Evolutionary conservation across 495 filamentous ascomycete genomes (phyloP), one percentile per base, ranked within the genome.

Genomic region (Hyaloscypha finlandica): DNA sequence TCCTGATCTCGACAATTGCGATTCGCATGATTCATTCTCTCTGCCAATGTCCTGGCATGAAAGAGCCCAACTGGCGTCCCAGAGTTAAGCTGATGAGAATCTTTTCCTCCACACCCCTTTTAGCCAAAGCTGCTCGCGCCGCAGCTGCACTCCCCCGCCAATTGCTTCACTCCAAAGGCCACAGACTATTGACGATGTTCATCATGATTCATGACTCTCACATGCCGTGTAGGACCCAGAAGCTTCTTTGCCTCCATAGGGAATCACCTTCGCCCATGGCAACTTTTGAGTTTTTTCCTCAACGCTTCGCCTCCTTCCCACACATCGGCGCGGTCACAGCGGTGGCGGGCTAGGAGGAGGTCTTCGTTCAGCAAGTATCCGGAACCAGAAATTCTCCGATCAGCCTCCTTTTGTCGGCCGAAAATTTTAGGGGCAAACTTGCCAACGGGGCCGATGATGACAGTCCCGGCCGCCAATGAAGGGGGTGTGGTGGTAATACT

Each of bases 331-430:
- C 25, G 25, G 30, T 6, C 53, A 29, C 53, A 56, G 20, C 22
- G 19, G 22, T 56, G 22, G 30, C 22, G 53, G 30, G 8, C 30
- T 32, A 8, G 35, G 35, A 8, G 35, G 35, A 37, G 35, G 35
- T 8, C 35, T 37, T 37, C 12, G 35, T 48, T 19, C 11, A 48
- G 42, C 9, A 19, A 12, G 53, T 56, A 11, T 20, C 29, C 56
- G 30, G 6, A 12, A 11, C 20, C 12, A 48, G 37, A 61, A 45
- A 61, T 45, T 61, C 59, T 61, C 59, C 59, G 59, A 61, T 61
- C 59, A 61, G 59, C 59, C 59, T 61, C 59, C 11, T 61, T 48
- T 29, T 48, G 42, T 61, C 11, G 59, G 59, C 37, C 37, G 33
- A 45, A 5, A 16, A 45, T n/a, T 8, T 39, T 61, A 20, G 59